Evolutionary conservation across 78 protist genomes (phyloP), one percentile per base, ranked within the genome.

Genomic region (Bodo saltans): DNA sequence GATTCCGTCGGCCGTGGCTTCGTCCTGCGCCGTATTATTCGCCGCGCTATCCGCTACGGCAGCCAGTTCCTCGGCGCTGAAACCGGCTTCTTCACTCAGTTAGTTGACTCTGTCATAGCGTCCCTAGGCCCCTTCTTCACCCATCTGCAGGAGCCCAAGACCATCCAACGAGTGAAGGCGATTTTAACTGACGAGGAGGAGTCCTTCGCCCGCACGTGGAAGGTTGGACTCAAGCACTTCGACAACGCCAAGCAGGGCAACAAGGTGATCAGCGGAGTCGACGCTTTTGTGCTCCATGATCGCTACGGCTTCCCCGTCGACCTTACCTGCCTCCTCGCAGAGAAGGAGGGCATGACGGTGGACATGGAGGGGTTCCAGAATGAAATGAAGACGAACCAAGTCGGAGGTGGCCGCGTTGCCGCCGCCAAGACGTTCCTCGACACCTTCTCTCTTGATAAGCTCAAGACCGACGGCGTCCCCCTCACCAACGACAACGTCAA

Each of bases 301-400:
- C 85, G 97, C 33, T 93, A 86, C 86, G 99, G 99, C 80, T 97
- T 95, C 92, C 98, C 98, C 29, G 37, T 88, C 53, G 98, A 97
- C 83, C 90, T 96, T 37, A 96, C 97, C 40, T 84, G 70, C 37
- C 78, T 97, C 68, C 95, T 95, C 97, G 98, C 98, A 25, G 90
- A 89, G 37, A 98, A 97, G 92, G 60, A 41, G 35, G 92, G 92
- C 68, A 30, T 93, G 80, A 76, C 42, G 26, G 93, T 95, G 32
- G 97, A 95, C 85, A 25, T 30, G 39, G 72, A 0, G 8, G 94
- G 88, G 30, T 96, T 32, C 69, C 88, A 88, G 75, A 87, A 1
- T 1, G 72, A 70, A 23, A 53, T 72, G 87, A 88, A 38, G 30
- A 81, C 69, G 41, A 89, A 86, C 52, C 27, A 78, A 35, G 90